These are phyloP conservation scores for Oehlia diaphana DNA, from an alignment of 192 early-diverging fungal species.

Conservation along the genomic window DNA sequence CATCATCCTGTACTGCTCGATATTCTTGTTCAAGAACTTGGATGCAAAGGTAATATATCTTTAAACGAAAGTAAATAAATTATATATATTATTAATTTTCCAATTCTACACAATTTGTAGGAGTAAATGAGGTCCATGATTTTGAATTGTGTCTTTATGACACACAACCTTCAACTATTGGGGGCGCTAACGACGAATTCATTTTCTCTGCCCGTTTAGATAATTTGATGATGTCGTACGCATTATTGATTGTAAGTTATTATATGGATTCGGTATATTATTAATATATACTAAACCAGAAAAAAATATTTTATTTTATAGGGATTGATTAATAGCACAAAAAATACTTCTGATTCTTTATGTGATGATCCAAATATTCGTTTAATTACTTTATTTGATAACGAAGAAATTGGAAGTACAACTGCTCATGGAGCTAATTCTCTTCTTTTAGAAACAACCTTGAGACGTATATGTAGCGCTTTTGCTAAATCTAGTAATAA, in stretches of 20 bases:
- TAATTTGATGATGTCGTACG: conserved; percentile 98
- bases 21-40: conserved; percentile 75
- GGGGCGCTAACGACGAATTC: conserved; percentile 90
- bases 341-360: conserved; percentile 35
- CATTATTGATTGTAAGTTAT: conserved; percentile 37
- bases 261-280: background rate
- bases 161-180: conserved; percentile 86
- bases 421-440: conserved; percentile 96
- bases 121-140: conserved; percentile 71
- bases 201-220: conserved; percentile 93
- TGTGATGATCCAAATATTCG: conserved; percentile 74
- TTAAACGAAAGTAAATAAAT: background rate
- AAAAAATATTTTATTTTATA: background rate
- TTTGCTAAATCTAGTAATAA: too few relatives aligned
- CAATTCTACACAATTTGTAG: background rate
- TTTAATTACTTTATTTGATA: conserved; percentile 92
- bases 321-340: conserved; percentile 57
- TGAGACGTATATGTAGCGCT: conserved; percentile 57
- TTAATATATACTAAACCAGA: background rate
- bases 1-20: conserved; percentile 86
- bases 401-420: conserved; percentile 94
- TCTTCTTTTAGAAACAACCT: conserved; percentile 73
- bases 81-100: background rate
- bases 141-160: conserved; percentile 98
- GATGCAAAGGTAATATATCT: conserved; percentile 40